phyloP scores from a whole-genome alignment of 139 green algal genomes.

The Chlorokybus atmophyticus region DNA sequence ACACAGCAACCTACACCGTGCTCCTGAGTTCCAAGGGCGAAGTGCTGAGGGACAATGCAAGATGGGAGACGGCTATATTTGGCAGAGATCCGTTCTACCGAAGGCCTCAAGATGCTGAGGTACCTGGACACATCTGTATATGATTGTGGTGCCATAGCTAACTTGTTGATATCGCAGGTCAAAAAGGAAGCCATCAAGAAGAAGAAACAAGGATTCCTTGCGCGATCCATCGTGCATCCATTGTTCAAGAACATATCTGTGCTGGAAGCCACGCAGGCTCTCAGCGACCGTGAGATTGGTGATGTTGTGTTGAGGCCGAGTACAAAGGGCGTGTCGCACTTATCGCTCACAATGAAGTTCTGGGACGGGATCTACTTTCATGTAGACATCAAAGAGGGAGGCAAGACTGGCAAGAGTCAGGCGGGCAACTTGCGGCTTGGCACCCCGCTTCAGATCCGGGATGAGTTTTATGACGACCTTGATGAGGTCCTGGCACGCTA shows the following conservation, averaged over 20 bases:
- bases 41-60: background rate
- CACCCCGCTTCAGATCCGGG: conserved; percentile 38
- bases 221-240: conserved; percentile 50
- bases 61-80: background rate
- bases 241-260: conserved; percentile 51
- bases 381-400: conserved; percentile 40
- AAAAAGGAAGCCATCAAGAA: background rate
- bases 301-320: conserved; percentile 37
- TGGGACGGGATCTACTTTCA: conserved; percentile 27
- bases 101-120: background rate
- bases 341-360: conserved; percentile 40
- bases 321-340: conserved; percentile 20
- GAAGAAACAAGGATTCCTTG: conserved; percentile 14
- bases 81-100: background rate
- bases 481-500: conserved; percentile 55
- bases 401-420: conserved; percentile 14
- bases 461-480: conserved; percentile 56
- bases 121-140: too few relatives aligned
- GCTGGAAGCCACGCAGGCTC: conserved; percentile 25
- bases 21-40: too few relatives aligned
- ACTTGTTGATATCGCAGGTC: too few relatives aligned
- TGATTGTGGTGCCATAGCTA: too few relatives aligned
- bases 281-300: conserved; percentile 10
- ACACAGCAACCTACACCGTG: too few relatives aligned
- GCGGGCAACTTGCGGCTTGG: conserved; percentile 32